Conservation (phyloP, 768 basidiomycete species). For the Suillus weaverae region DNA sequence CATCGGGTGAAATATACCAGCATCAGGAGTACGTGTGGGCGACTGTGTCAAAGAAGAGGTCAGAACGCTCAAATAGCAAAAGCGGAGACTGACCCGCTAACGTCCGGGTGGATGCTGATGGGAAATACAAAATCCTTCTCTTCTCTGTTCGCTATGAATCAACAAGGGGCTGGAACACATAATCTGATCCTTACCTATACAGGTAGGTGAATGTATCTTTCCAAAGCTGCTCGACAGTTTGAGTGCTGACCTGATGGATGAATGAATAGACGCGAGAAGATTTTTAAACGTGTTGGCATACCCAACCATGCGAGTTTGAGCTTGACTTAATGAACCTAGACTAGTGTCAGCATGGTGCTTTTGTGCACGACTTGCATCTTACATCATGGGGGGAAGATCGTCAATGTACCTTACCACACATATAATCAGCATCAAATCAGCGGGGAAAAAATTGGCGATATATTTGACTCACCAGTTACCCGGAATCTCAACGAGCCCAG, state of each 20-base stretch:
- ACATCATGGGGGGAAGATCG: conserved; percentile 77
- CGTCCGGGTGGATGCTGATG: conserved; percentile 78
- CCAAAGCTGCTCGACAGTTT: conserved; percentile 72
- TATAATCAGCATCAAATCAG: background rate
- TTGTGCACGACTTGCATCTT: conserved; percentile 13
- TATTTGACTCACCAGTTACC: conserved; percentile 57
- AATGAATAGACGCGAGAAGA: background rate
- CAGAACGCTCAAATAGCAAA: background rate
- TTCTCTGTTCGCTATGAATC: conserved; percentile 37
- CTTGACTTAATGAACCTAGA: conserved; percentile 67
- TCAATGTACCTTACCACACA: conserved; percentile 57
- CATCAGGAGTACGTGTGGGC: conserved; percentile 73
- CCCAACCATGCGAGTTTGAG: conserved; percentile 74
- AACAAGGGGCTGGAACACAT: background rate
- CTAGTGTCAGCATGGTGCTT: background rate
- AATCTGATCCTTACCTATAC: conserved; percentile 44
- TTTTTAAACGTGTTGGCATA: conserved; percentile 20
- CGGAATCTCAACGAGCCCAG: conserved; percentile 63
- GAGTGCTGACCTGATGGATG: conserved; percentile 53
- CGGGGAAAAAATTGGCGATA: background rate
- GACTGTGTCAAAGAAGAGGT: conserved; percentile 33
- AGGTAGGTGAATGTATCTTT: conserved; percentile 72
- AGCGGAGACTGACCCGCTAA: conserved; percentile 53
- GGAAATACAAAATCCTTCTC: conserved; percentile 69
- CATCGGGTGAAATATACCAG: conserved; percentile 42